A percentile compares a stretch with the other conserved stretches of the same genome.
phyloP scores from a whole-genome alignment of 441 rosid genomes.

The Corymbia calophylla region DNA sequence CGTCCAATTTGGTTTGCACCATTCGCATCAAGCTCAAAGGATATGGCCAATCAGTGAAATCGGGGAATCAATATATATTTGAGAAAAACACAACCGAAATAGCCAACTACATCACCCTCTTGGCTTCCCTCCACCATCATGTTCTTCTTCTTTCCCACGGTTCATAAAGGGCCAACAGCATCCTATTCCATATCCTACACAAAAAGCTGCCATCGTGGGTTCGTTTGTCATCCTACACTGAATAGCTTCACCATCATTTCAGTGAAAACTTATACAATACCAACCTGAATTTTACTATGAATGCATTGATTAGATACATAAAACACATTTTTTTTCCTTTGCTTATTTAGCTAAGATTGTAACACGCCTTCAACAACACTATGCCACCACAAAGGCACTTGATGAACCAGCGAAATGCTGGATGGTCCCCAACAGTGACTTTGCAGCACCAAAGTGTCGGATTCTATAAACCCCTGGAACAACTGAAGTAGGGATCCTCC shows the following conservation, averaged over 20 bases:
- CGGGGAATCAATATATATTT: background rate
- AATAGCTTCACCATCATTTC: background rate
- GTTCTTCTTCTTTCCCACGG: background rate
- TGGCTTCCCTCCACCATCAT: background rate
- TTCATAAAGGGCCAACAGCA: background rate
- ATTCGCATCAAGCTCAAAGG: background rate
- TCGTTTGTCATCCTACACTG: background rate
- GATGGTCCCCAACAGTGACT: slow-evolving; percentile 55
- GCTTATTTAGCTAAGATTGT: background rate
- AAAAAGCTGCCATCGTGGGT: background rate
- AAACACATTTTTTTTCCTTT: background rate
- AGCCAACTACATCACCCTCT: background rate
- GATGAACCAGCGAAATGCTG: slow-evolving; percentile 88
- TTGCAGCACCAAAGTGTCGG: slow-evolving; percentile 95
- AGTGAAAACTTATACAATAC: background rate
- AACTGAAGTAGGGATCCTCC: slow-evolving; percentile 72
- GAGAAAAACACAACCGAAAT: background rate
- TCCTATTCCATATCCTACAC: background rate
- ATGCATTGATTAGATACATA: background rate
- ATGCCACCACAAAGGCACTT: slow-evolving; percentile 78
- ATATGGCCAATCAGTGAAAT: background rate
- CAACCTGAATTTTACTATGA: background rate
- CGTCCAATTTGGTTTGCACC: background rate
- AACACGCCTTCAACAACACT: background rate
- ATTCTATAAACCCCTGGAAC: slow-evolving; percentile 73